These are phyloP conservation scores for Psilocybe subaeruginosa DNA, from an alignment of 768 basidiomycete genomes.

Conservation along the genomic window DNA sequence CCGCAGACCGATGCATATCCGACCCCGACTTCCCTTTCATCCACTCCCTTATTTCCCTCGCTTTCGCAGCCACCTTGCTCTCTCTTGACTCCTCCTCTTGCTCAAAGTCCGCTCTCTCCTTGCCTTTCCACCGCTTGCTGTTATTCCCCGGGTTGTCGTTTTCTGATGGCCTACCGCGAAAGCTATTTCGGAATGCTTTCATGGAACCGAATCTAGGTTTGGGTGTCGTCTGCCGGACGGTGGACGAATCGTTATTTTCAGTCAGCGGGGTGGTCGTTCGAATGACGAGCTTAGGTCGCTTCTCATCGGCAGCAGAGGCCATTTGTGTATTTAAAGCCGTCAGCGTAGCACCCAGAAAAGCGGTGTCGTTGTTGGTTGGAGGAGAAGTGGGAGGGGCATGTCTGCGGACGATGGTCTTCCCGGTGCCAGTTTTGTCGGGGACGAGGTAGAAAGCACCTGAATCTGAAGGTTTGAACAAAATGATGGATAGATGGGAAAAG, in stretches of 20 bases:
- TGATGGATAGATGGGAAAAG: neutral
- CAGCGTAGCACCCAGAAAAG: conserved; percentile 24
- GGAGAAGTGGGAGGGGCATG: conserved; percentile 40
- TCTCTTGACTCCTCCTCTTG: conserved; percentile 11
- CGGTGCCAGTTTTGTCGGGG: conserved; percentile 37
- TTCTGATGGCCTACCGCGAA: conserved; percentile 13
- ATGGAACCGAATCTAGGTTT: conserved; percentile 19
- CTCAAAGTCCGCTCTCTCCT: conserved; percentile 13
- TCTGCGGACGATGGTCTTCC: conserved; percentile 38
- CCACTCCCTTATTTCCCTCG: conserved; percentile 25
- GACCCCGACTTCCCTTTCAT: conserved; percentile 23
- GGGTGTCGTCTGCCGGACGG: conserved; percentile 6
- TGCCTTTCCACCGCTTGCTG: conserved; percentile 16
- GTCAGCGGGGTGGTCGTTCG: conserved; percentile 17
- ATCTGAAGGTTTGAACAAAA: conserved; percentile 24
- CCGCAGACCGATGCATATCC: conserved; percentile 20
- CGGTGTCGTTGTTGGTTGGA: neutral
- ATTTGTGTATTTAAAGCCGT: conserved; percentile 19
- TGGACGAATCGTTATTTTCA: conserved; percentile 8
- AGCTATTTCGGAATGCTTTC: conserved; percentile 20
- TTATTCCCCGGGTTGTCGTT: conserved; percentile 2
- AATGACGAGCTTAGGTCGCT: conserved; percentile 17
- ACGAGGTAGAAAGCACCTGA: conserved; percentile 42
- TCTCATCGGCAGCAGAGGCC: conserved; percentile 4
- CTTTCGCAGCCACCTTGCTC: conserved; percentile 15